These are phyloP conservation scores for Triadica sebifera DNA, from an alignment of 345 rosid genomes.

Conservation along the genomic window DNA sequence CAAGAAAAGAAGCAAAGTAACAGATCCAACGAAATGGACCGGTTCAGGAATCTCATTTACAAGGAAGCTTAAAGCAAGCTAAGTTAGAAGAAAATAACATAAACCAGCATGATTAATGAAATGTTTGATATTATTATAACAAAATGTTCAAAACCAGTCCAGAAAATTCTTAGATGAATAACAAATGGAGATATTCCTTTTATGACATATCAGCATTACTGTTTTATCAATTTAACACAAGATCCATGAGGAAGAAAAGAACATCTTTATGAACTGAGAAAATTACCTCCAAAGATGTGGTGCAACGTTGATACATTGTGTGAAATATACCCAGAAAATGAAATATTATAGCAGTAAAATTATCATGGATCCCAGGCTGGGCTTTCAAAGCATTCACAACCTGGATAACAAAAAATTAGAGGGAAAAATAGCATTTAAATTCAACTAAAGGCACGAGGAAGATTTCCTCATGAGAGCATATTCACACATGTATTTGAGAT, in stretches of 20 bases:
- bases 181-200: not conserved
- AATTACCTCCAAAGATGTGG: slow-evolving; percentile 74
- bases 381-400: slow-evolving; percentile 74
- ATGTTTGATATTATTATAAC: not conserved
- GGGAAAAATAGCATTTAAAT: not conserved
- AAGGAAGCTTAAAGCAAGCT: not conserved
- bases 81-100: not conserved
- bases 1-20: not conserved
- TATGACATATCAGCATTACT: not conserved
- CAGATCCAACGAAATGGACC: not conserved
- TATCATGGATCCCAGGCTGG: slow-evolving; percentile 55
- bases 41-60: not conserved
- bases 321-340: slow-evolving; percentile 74
- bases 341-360: slow-evolving; percentile 50
- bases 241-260: not conserved
- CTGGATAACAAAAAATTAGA: slow-evolving; percentile 31
- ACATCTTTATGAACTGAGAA: not conserved
- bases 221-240: not conserved
- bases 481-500: not conserved
- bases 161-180: no score
- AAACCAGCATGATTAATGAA: not conserved
- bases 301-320: slow-evolving; percentile 84
- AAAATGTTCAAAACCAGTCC: not conserved
- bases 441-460: not conserved
- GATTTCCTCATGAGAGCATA: not conserved